phyloP scores from a whole-genome alignment of 2,329 filamentous ascomycete species.

The Aspergillus pseudotamarii region DNA sequence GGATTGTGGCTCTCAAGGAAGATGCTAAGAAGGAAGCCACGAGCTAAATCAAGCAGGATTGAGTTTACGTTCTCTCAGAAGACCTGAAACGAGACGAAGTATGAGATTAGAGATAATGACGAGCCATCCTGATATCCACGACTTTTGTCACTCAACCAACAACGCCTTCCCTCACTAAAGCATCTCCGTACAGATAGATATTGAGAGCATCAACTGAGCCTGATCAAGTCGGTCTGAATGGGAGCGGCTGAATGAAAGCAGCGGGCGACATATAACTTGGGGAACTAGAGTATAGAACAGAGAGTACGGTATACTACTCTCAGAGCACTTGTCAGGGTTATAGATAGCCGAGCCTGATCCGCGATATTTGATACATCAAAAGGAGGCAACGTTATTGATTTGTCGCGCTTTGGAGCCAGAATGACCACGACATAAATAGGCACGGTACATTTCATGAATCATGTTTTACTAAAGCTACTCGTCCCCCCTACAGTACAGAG shows the following conservation, averaged over 20 bases:
- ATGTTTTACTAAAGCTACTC: background rate
- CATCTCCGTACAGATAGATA: background rate
- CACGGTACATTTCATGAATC: background rate
- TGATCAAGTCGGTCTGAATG: background rate
- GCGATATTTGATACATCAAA: background rate
- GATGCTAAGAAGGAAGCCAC: conserved; percentile 18
- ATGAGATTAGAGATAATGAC: background rate
- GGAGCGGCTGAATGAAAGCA: background rate
- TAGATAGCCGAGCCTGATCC: background rate
- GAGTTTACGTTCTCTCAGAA: background rate
- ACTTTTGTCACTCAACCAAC: background rate
- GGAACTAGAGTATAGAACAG: background rate
- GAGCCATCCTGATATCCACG: background rate
- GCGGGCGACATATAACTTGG: background rate
- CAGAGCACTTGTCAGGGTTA: background rate
- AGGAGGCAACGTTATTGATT: background rate
- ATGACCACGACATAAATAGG: background rate
- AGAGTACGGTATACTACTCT: background rate
- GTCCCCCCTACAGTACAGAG: too few species aligned
- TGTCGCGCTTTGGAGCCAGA: background rate
- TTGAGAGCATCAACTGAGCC: background rate
- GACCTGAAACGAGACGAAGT: background rate
- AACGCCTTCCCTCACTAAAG: background rate
- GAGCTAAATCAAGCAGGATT: background rate
- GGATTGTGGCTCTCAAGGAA: conserved; percentile 90